Evolutionary conservation across 345 rosid species (phyloP).

Genomic region (Arabidopsis suecica): DNA sequence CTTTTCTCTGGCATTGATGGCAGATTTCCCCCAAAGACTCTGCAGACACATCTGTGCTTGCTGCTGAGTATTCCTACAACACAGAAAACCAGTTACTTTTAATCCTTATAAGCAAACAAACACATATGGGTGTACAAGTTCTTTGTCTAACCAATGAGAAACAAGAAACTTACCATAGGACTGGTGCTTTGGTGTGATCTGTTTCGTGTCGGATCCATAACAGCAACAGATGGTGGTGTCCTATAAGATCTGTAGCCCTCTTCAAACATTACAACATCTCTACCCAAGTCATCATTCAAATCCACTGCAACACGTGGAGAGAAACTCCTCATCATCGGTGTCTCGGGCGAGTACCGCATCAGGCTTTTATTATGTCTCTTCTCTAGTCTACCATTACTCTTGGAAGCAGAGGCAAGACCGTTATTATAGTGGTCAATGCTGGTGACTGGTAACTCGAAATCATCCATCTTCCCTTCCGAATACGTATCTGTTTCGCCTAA

Average conservation of each 20-base stretch:
- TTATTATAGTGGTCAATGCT: conserved; percentile 48
- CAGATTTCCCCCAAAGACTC: conserved; percentile 77
- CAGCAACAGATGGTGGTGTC: conserved; percentile 58
- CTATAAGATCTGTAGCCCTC: conserved; percentile 65
- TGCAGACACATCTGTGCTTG: conserved; percentile 67
- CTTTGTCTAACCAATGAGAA: conserved; percentile 9
- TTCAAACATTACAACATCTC: conserved; percentile 66
- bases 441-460: conserved; percentile 58
- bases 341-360: conserved; percentile 61
- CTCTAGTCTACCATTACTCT: conserved; percentile 54
- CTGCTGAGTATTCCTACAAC: conserved; percentile 78
- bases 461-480: conserved; percentile 77
- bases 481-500: conserved; percentile 62
- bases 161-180: conserved; percentile 34
- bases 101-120: conserved; percentile 4
- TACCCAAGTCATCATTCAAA: conserved; percentile 55
- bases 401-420: conserved; percentile 44
- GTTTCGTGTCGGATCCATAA: conserved; percentile 62
- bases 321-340: conserved; percentile 54
- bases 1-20: conserved; percentile 83
- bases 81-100: conserved; percentile 17
- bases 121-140: neutral
- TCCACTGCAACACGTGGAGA: conserved; percentile 49
- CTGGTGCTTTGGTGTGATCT: conserved; percentile 67
- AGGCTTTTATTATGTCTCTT: conserved; percentile 50